A percentile compares a stretch with the other conserved stretches of the same genome.
These are phyloP conservation scores for Wallacemonas sp. DNA, from an alignment of 208 protist genomes.

Conservation along the genomic window DNA sequence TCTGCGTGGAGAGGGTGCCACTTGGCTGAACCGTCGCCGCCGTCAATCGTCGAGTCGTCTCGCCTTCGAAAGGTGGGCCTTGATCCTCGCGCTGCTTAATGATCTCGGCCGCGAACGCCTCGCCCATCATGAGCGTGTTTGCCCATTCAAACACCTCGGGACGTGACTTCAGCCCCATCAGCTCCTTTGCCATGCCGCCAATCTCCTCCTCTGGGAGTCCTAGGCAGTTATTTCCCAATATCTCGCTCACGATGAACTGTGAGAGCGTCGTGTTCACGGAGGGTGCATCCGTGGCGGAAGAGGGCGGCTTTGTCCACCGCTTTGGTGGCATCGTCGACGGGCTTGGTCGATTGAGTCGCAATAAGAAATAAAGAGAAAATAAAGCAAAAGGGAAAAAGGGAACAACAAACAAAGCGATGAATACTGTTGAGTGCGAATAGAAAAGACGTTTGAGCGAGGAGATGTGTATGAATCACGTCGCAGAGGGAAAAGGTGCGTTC, in stretches of 20 bases:
- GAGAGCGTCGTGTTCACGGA: conserved; percentile 19
- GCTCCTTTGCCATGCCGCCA: conserved; percentile 52
- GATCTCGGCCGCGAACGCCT: conserved; percentile 64
- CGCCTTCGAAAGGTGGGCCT: conserved; percentile 66
- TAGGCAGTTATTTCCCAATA: conserved; percentile 72
- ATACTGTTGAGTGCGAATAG: neutral
- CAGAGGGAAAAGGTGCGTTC: too few relatives aligned
- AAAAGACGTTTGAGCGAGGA: neutral
- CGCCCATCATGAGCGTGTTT: conserved; percentile 73
- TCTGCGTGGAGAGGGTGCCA: neutral
- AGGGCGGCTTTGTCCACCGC: conserved; percentile 34
- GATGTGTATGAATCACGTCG: neutral
- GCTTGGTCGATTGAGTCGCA: neutral
- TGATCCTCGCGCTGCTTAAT: conserved; percentile 50
- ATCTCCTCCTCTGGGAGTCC: conserved; percentile 73
- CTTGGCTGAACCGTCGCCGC: neutral
- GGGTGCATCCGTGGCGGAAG: conserved; percentile 3
- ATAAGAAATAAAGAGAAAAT: too few relatives aligned
- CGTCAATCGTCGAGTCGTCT: neutral
- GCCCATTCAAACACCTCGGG: conserved; percentile 74
- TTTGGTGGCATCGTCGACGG: conserved; percentile 49
- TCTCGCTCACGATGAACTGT: conserved; percentile 58
- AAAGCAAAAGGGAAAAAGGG: too few relatives aligned
- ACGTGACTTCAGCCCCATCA: conserved; percentile 47
- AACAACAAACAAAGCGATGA: too few relatives aligned